Percentiles rank a stretch among this genome's conserved stretches.
phyloP scores from a whole-genome alignment of 352 stramenopile species.

The Pythium scleroteichum region DNA sequence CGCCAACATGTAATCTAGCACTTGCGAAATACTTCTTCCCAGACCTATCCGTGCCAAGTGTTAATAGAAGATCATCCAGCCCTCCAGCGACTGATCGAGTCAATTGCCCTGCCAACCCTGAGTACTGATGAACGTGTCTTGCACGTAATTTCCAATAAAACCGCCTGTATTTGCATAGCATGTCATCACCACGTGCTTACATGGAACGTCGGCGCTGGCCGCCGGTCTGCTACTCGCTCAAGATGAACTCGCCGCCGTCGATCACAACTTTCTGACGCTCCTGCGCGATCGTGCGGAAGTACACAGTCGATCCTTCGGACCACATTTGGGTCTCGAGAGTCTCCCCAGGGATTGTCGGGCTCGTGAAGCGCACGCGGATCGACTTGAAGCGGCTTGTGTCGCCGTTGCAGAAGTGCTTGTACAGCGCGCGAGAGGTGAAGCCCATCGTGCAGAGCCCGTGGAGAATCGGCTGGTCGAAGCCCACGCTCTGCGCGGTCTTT shows the following conservation, averaged over 20 bases:
- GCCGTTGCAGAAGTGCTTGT: constrained; percentile 76
- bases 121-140: too few species aligned
- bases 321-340: constrained; percentile 87
- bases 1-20: too few species aligned
- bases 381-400: constrained; percentile 76
- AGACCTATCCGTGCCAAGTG: too few species aligned
- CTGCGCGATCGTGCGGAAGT: constrained; percentile 76
- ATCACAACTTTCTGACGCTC: constrained; percentile 77
- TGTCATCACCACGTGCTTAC: too few species aligned
- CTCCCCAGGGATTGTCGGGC: constrained; percentile 81
- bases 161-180: too few species aligned
- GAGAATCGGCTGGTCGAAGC: constrained; percentile 88
- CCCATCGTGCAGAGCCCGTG: constrained; percentile 95
- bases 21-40: too few species aligned
- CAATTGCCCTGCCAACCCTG: too few species aligned
- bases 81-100: too few species aligned
- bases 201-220: too few species aligned
- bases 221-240: constrained; percentile 23
- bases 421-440: constrained; percentile 74
- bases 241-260: constrained; percentile 79
- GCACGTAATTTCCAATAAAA: too few species aligned
- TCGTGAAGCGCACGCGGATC: constrained; percentile 88
- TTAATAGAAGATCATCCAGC: too few species aligned
- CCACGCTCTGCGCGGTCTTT: constrained; percentile 72
- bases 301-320: constrained; percentile 51